phyloP scores from a whole-genome alignment of 2,329 filamentous ascomycete genomes.

The Colletotrichum camelliae region DNA sequence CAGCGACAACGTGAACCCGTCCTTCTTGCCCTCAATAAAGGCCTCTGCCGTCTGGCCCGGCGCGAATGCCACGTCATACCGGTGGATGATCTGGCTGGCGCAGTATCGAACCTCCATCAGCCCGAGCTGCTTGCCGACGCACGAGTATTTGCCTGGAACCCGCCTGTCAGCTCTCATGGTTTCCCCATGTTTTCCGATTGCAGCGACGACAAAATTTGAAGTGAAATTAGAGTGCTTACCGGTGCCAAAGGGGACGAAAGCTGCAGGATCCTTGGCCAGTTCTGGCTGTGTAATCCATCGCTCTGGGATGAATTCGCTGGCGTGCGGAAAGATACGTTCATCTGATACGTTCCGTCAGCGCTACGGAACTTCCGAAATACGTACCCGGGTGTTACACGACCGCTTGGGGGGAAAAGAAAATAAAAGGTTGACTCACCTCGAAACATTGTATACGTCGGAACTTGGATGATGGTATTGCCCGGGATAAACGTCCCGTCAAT shows the following conservation, averaged over 20 bases:
- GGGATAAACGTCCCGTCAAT: constrained; percentile 39
- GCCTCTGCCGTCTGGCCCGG: not conserved
- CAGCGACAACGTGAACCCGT: constrained; percentile 19
- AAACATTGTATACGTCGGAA: constrained; percentile 31
- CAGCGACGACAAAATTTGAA: not conserved
- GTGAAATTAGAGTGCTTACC: constrained; percentile 22
- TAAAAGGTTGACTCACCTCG: constrained; percentile 13
- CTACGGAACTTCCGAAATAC: not conserved
- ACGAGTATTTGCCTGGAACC: constrained; percentile 33
- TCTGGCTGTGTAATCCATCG: constrained; percentile 25
- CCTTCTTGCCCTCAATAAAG: constrained; percentile 11
- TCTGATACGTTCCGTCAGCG: constrained; percentile 4
- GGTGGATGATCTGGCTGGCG: constrained; percentile 17
- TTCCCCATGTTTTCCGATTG: not conserved
- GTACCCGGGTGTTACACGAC: not conserved
- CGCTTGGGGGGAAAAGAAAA: not conserved
- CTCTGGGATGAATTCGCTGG: constrained; percentile 30
- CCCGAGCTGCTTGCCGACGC: constrained; percentile 40
- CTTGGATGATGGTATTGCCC: constrained; percentile 37
- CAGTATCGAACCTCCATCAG: constrained; percentile 35
- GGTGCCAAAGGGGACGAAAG: constrained; percentile 31
- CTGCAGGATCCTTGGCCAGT: constrained; percentile 25
- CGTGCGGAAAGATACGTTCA: constrained; percentile 22
- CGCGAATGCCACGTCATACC: constrained; percentile 15
- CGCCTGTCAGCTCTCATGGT: not conserved